Evolutionary conservation across 345 rosid genomes (phyloP).

Genomic region (Gossypium anomalum): DNA sequence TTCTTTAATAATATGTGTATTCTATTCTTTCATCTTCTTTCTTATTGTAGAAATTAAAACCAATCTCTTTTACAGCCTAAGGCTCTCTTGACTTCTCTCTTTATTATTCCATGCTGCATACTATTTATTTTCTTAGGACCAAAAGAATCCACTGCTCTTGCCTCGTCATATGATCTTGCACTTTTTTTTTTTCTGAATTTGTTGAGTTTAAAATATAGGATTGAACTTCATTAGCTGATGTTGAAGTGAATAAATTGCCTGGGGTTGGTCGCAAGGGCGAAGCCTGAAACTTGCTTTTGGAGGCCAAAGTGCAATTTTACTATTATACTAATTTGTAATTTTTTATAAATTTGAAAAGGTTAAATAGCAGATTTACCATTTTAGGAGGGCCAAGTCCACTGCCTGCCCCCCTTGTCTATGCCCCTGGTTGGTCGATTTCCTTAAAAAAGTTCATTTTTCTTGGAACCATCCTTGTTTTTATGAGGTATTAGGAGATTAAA

Average conservation of each 20-base stretch:
- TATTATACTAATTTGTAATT: too few relatives aligned
- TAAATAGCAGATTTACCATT: too few relatives aligned
- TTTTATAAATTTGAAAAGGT: too few relatives aligned
- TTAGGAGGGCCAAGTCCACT: too few relatives aligned
- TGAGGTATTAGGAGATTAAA: background rate
- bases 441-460: too few relatives aligned
- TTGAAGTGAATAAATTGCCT: background rate
- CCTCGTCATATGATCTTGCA: background rate
- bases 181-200: background rate
- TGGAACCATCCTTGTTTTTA: background rate
- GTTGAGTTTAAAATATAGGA: background rate
- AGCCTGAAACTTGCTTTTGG: too few relatives aligned
- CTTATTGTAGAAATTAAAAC: background rate
- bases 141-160: background rate
- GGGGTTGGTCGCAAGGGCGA: background rate
- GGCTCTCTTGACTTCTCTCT: background rate
- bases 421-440: background rate
- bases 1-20: background rate
- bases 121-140: background rate
- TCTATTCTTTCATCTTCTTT: background rate
- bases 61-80: background rate
- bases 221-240: background rate
- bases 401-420: too few relatives aligned
- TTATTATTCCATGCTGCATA: background rate
- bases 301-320: too few relatives aligned